Evolutionary conservation across 768 basidiomycete species (phyloP).

Genomic region (Suillus paluster): DNA sequence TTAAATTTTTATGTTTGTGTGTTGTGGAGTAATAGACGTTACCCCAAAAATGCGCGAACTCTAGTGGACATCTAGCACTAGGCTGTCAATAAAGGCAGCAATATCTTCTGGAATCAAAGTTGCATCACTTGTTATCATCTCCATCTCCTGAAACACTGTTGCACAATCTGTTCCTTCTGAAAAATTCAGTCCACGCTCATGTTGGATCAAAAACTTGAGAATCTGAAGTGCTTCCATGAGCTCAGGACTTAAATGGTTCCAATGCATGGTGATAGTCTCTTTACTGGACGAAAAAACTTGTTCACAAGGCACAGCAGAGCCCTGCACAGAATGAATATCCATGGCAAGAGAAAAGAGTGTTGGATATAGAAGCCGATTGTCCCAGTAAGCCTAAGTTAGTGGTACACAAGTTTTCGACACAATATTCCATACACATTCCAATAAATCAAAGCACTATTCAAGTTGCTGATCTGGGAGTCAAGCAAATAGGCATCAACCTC

Average conservation of each 20-base stretch:
- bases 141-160: background rate
- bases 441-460: background rate
- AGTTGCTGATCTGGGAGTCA: background rate
- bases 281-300: slow-evolving; percentile 25
- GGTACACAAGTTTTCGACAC: background rate
- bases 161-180: background rate
- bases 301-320: slow-evolving; percentile 27
- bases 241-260: slow-evolving; percentile 3
- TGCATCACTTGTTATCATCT: background rate
- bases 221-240: slow-evolving; percentile 11
- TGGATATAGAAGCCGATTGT: background rate
- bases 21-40: too few species aligned
- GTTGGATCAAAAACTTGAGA: slow-evolving; percentile 6
- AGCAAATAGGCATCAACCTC: slow-evolving; percentile 5
- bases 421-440: background rate
- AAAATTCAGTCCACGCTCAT: background rate
- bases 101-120: background rate
- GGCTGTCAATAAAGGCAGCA: background rate
- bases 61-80: too few species aligned
- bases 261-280: slow-evolving; percentile 5
- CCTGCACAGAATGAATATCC: slow-evolving; percentile 24
- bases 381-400: background rate
- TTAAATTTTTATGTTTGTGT: too few species aligned
- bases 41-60: too few species aligned
- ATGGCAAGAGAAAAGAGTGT: slow-evolving; percentile 17